These are phyloP conservation scores for Thelephora terrestris DNA, from an alignment of 1,284 basidiomycete genomes.

Conservation along the genomic window DNA sequence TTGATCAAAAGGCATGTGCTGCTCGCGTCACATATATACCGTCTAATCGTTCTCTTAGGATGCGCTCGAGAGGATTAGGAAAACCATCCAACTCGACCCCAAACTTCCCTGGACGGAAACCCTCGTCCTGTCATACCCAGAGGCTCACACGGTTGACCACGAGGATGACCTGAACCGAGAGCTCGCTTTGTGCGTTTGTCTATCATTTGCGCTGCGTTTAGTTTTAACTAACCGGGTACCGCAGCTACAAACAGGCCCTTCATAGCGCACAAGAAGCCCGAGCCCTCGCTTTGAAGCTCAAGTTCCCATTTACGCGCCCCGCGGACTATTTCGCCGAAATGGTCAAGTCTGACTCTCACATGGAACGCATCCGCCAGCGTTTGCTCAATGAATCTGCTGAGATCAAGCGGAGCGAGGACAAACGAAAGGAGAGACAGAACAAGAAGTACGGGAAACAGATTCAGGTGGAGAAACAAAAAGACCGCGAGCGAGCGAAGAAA, in stretches of 20 bases:
- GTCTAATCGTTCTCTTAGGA: slow-evolving; percentile 34
- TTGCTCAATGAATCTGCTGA: slow-evolving; percentile 83
- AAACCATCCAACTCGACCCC: slow-evolving; percentile 68
- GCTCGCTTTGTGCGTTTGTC: slow-evolving; percentile 77
- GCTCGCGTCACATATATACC: neutral
- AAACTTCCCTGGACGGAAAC: slow-evolving; percentile 83
- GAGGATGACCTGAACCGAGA: slow-evolving; percentile 90
- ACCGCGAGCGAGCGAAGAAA: slow-evolving; percentile 68
- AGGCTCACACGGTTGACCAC: slow-evolving; percentile 70
- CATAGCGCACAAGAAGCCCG: slow-evolving; percentile 73
- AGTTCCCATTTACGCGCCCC: slow-evolving; percentile 87
- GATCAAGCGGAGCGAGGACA: slow-evolving; percentile 90
- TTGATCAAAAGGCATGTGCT: slow-evolving; percentile 68
- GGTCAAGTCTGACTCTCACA: slow-evolving; percentile 96
- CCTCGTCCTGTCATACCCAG: slow-evolving; percentile 64
- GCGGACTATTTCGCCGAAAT: slow-evolving; percentile 97
- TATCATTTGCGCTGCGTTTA: neutral
- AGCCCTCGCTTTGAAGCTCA: slow-evolving; percentile 61
- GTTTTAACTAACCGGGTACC: neutral
- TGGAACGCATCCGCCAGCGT: slow-evolving; percentile 92
- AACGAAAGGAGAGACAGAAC: slow-evolving; percentile 85
- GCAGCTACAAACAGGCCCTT: slow-evolving; percentile 92
- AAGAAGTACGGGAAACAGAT: slow-evolving; percentile 99
- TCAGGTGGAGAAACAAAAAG: slow-evolving; percentile 76
- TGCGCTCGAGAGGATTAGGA: slow-evolving; percentile 73